These are phyloP conservation scores for Torulaspora gathmanii DNA, from an alignment of 805 yeast genomes.

Conservation along the genomic window DNA sequence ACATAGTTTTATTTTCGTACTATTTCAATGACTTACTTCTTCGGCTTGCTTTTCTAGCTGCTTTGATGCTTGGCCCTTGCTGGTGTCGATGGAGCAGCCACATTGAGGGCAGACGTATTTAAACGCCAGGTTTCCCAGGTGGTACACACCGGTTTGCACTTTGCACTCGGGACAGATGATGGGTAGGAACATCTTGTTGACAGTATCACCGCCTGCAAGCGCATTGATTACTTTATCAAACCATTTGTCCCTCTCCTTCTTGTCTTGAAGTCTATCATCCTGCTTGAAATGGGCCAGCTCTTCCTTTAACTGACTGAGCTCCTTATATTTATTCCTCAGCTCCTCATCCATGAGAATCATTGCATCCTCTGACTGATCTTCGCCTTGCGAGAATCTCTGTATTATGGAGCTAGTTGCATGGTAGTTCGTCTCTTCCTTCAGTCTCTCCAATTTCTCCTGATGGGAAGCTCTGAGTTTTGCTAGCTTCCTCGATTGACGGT, in stretches of 20 bases:
- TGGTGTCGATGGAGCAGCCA: conserved; percentile 15
- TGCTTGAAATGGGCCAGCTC: conserved; percentile 25
- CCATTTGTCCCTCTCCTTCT: conserved; percentile 33
- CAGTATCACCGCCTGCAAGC: conserved; percentile 31
- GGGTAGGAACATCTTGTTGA: conserved; percentile 14
- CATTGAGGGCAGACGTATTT: conserved; percentile 31
- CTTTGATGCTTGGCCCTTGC: conserved; percentile 2
- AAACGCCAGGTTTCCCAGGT: conserved; percentile 21
- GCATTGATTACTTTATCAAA: conserved; percentile 33
- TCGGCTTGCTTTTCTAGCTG: not conserved
- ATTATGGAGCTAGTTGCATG: conserved; percentile 70
- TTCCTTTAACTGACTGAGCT: conserved; percentile 37
- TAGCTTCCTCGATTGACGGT: conserved; percentile 23
- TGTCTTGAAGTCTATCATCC: conserved; percentile 16
- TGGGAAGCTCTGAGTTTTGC: conserved; percentile 43
- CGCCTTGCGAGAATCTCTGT: conserved; percentile 54
- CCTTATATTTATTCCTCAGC: conserved; percentile 38
- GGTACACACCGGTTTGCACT: conserved; percentile 25
- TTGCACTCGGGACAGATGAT: conserved; percentile 28
- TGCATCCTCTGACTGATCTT: conserved; percentile 44
- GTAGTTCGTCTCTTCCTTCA: conserved; percentile 69
- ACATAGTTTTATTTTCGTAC: conserved; percentile 1
- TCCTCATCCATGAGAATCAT: conserved; percentile 43
- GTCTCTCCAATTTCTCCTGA: conserved; percentile 53
- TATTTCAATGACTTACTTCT: not conserved